phyloP scores from a whole-genome alignment of 192 early-diverging fungal genomes.

The Mycoemilia scoparia region DNA sequence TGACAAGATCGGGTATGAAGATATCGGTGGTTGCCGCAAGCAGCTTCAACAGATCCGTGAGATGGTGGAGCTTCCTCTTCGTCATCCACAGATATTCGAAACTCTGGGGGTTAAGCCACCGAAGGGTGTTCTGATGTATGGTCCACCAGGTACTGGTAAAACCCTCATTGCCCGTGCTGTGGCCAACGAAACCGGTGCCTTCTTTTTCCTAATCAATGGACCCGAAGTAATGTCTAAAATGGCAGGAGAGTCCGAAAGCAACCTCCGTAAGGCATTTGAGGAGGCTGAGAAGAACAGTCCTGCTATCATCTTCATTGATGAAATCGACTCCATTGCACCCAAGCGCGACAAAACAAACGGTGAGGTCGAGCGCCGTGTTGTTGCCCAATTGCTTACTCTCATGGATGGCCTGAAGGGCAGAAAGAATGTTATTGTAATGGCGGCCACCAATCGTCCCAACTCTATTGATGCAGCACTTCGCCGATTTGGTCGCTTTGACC shows the following conservation, averaged over 20 bases:
- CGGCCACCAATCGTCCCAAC: constrained; percentile 97
- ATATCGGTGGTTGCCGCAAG: constrained; percentile 94
- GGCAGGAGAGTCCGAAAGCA: constrained; percentile 96
- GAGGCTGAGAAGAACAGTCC: constrained; percentile 97
- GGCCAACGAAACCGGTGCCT: constrained; percentile 97
- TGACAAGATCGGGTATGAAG: constrained; percentile 92
- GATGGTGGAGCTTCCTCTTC: constrained; percentile 88
- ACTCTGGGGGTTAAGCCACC: constrained; percentile 98
- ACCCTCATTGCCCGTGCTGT: constrained; percentile 97
- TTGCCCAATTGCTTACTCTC: constrained; percentile 91
- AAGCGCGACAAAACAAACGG: constrained; percentile 99
- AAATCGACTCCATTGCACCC: constrained; percentile 97
- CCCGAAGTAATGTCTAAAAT: constrained; percentile 99
- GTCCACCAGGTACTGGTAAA: constrained; percentile 98
- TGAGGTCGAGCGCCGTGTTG: constrained; percentile 96
- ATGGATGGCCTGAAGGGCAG: constrained; percentile 97
- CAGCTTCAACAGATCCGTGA: constrained; percentile 99
- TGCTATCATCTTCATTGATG: constrained; percentile 97
- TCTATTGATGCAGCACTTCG: constrained; percentile 94
- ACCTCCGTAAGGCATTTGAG: constrained; percentile 95
- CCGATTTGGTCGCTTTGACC: constrained; percentile 97
- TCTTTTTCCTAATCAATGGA: constrained; percentile 99
- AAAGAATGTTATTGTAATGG: constrained; percentile 96
- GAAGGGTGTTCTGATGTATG: constrained; percentile 92
- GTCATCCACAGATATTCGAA: constrained; percentile 97